These are phyloP conservation scores for Mycena filopes DNA, from an alignment of 768 basidiomycete genomes.

Conservation along the genomic window DNA sequence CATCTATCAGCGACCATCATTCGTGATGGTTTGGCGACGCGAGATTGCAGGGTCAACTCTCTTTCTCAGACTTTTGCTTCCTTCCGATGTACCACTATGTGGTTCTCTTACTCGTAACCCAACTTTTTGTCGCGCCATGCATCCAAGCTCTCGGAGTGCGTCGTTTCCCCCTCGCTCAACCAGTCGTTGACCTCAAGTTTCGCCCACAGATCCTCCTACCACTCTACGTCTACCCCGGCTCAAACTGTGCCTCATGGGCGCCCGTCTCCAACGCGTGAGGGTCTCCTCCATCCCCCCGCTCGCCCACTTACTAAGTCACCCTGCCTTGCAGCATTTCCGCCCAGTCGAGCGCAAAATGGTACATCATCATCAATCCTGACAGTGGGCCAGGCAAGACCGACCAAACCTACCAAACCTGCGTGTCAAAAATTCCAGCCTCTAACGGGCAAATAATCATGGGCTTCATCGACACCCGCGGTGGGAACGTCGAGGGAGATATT, in stretches of 20 bases:
- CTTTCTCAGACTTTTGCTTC: too few species aligned
- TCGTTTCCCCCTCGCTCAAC: background rate
- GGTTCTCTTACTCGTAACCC: conserved; percentile 13
- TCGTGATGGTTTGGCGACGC: too few species aligned
- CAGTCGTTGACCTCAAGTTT: background rate
- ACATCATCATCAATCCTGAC: conserved; percentile 26
- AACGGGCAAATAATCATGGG: conserved; percentile 4
- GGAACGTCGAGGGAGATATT: conserved; percentile 6
- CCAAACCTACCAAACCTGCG: background rate
- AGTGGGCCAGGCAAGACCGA: conserved; percentile 19
- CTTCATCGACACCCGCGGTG: conserved; percentile 2
- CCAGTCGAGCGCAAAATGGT: conserved; percentile 3
- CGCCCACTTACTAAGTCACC: background rate
- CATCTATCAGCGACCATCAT: too few species aligned
- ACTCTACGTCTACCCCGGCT: conserved; percentile 17
- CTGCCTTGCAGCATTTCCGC: conserved; percentile 20
- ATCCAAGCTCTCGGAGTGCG: conserved; percentile 14
- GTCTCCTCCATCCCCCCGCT: background rate
- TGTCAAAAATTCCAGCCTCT: conserved; percentile 4
- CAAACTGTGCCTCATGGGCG: conserved; percentile 27
- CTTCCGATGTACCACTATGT: background rate
- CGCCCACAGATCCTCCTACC: conserved; percentile 16
- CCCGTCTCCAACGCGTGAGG: conserved; percentile 19
- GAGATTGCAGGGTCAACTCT: too few species aligned
- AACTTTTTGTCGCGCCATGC: conserved; percentile 14